Conservation (phyloP, 75 land plant genomes). For the Selaginella moellendorffii region DNA sequence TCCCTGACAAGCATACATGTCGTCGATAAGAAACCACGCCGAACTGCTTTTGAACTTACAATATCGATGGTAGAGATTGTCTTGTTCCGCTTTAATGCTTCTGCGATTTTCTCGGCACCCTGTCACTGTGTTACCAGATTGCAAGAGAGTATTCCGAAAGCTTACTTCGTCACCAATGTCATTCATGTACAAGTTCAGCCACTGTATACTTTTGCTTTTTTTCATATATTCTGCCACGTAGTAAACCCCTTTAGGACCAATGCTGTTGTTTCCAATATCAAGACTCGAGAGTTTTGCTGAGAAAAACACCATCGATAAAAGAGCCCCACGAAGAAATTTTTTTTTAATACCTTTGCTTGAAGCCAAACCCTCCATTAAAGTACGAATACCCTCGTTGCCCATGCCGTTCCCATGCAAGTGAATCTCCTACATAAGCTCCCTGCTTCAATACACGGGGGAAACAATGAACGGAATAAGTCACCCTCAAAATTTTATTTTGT, state of each 20-base stretch:
- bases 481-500: slow-evolving; percentile 69
- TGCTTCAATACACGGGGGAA: not conserved
- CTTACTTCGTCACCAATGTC: slow-evolving; percentile 98
- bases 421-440: slow-evolving; percentile 47
- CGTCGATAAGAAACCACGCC: too few relatives aligned
- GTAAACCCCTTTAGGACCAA: slow-evolving; percentile 75
- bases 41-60: too few relatives aligned
- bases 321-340: not conserved
- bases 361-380: slow-evolving; percentile 57
- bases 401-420: slow-evolving; percentile 86
- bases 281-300: slow-evolving; percentile 55
- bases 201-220: slow-evolving; percentile 58
- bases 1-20: slow-evolving; percentile 36
- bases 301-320: not conserved
- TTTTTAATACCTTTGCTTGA: slow-evolving; percentile 43
- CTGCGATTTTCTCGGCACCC: slow-evolving; percentile 92
- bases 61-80: slow-evolving; percentile 56
- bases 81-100: slow-evolving; percentile 62
- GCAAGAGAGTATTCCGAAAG: not conserved
- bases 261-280: slow-evolving; percentile 81
- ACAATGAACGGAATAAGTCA: slow-evolving; percentile 15
- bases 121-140: slow-evolving; percentile 13
- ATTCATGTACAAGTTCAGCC: slow-evolving; percentile 98
- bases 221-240: slow-evolving; percentile 83
- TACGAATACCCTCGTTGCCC: slow-evolving; percentile 86